Base-by-base conservation (phyloP, 345 rosid genomes). In the Geranium brycei region DNA sequence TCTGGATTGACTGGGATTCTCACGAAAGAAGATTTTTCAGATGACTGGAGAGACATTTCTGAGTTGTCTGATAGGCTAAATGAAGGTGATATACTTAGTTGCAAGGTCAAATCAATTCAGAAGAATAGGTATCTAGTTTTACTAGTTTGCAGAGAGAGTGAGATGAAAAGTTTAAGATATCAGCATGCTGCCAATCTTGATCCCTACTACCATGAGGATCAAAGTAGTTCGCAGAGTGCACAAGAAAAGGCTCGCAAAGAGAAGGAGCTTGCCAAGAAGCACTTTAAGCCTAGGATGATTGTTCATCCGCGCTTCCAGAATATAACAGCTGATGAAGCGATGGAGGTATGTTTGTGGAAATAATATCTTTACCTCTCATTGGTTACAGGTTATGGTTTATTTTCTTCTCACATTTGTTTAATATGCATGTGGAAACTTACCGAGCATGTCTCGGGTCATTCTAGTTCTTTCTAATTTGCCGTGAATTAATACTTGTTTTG, bases 251-350 rank as follows among this genome's bases (percentile, higher is more conserved):
- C 91, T 69, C 86, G 85, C 64, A 95, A 91, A 79, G 99, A 87
- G 70, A 89, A 84, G 82, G 96, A 93, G 74, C 85, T 83, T 19
- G 96, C 87, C 41, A 93, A 80, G 86, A 95, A 84, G 73, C 96
- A 95, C 73, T 95, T 95, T 63, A 95, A 91, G 81, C 86, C 86
- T 5, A 77, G 97, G 75, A 85, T 95, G 97, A 95, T 95, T 63
- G 91, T 88, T 66, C 99, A 95, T 83, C 99, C 99, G 28, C 95
- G 96, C 62, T 95, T 95, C 72, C 96, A 91, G 80, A 95, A 95
- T 76, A 85, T 88, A 68, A 84, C 96, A 13, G 91, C 96, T 14
- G 99, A 95, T 76, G 88, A 84, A 79, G 97, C 99, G 47, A 84
- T 85, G 71, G 85, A 91, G 99, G 99, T 95, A 35, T 35, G 41